Evolutionary conservation across 768 basidiomycete genomes (phyloP).

Genomic region (Roridomyces roridus): DNA sequence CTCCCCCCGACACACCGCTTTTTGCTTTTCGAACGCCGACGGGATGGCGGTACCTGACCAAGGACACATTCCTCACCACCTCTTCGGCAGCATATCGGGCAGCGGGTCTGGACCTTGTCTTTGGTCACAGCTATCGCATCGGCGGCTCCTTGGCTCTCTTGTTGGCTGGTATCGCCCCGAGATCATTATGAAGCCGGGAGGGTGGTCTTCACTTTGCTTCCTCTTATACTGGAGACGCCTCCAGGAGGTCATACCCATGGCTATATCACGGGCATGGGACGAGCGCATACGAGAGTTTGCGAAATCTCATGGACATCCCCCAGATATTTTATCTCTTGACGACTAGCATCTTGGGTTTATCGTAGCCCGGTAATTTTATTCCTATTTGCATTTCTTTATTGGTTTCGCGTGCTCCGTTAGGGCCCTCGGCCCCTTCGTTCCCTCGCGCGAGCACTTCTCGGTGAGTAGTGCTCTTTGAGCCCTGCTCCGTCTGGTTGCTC

Average conservation of each 20-base stretch:
- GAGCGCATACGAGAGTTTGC: neutral
- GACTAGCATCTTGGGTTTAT: slow-evolving; percentile 2
- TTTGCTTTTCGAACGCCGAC: neutral
- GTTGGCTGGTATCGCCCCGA: slow-evolving; percentile 6
- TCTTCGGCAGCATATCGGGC: neutral
- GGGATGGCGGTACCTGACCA: neutral
- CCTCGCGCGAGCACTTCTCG: slow-evolving; percentile 2
- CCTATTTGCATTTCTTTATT: neutral
- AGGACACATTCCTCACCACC: neutral
- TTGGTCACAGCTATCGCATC: slow-evolving; percentile 17
- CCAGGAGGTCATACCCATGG: slow-evolving; percentile 3
- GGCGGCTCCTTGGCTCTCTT: slow-evolving; percentile 4
- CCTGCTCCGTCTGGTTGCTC: slow-evolving; percentile 15
- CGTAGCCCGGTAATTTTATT: neutral
- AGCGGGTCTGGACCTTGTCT: neutral
- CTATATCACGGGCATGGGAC: slow-evolving; percentile 7
- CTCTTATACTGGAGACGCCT: slow-evolving; percentile 5
- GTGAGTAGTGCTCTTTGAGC: slow-evolving; percentile 17
- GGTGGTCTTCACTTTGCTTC: slow-evolving; percentile 12
- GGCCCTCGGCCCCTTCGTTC: neutral
- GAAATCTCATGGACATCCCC: neutral
- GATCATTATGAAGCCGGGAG: slow-evolving; percentile 5
- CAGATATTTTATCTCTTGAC: neutral
- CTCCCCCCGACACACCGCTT: neutral
- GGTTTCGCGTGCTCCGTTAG: neutral